These are phyloP conservation scores for Candida pini DNA, from an alignment of 805 yeast genomes.

Conservation along the genomic window DNA sequence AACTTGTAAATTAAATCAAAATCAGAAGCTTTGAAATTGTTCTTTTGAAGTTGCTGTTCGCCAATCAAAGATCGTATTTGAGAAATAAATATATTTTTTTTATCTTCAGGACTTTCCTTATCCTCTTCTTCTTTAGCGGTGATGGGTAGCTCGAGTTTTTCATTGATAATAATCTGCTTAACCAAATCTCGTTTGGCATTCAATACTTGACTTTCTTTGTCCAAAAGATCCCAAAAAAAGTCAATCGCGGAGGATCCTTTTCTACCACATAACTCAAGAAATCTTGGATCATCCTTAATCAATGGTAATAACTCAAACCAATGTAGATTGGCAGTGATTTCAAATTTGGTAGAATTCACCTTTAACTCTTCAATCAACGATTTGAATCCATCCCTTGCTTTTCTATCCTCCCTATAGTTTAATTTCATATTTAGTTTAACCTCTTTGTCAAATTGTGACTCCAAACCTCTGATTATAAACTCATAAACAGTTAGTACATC, in stretches of 20 bases:
- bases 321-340: conserved; percentile 41
- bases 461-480: conserved; percentile 22
- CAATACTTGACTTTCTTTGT: conserved; percentile 50
- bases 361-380: conserved; percentile 35
- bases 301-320: conserved; percentile 53
- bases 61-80: too few species aligned
- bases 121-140: conserved; percentile 7
- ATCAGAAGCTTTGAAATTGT: conserved; percentile 13
- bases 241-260: conserved; percentile 76
- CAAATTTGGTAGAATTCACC: conserved; percentile 8
- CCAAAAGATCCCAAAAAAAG: conserved; percentile 67
- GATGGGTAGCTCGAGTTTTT: conserved; percentile 7
- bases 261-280: conserved; percentile 61
- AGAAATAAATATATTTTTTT: conserved; percentile 4
- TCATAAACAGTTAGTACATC: conserved; percentile 58
- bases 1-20: conserved; percentile 13
- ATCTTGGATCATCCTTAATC: conserved; percentile 51
- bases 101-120: conserved; percentile 5
- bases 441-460: conserved; percentile 26
- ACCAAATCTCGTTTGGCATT: conserved; percentile 57
- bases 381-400: conserved; percentile 58
- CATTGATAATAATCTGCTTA: conserved; percentile 39
- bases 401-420: conserved; percentile 54
- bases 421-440: conserved; percentile 27
- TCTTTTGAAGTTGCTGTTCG: too few species aligned